Evolutionary conservation across 371 early-diverging fungal genomes (phyloP).

Genomic region (Rhizopus delemar): DNA sequence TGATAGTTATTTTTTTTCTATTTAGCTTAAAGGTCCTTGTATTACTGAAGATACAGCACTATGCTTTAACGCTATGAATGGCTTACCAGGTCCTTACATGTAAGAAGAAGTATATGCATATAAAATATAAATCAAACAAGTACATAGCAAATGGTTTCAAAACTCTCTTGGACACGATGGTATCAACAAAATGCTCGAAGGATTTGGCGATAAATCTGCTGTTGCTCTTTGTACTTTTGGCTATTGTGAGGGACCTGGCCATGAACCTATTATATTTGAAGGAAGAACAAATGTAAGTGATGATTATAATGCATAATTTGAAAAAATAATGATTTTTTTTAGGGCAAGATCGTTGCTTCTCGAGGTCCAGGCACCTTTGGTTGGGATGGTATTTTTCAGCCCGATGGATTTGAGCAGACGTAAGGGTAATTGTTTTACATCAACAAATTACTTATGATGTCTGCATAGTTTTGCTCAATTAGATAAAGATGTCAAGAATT

Average conservation of each 20-base stretch:
- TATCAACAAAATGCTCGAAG: slow-evolving; percentile 80
- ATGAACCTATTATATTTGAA: slow-evolving; percentile 88
- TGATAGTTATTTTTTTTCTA: background rate
- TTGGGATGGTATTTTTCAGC: slow-evolving; percentile 95
- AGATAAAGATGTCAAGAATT: slow-evolving; percentile 78
- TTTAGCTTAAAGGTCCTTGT: slow-evolving; percentile 78
- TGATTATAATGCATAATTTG: slow-evolving; percentile 85
- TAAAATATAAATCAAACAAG: background rate
- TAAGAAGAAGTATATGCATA: slow-evolving; percentile 28
- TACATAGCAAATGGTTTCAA: slow-evolving; percentile 89
- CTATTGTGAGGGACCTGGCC: slow-evolving; percentile 77
- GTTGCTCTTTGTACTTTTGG: slow-evolving; percentile 92
- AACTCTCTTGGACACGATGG: slow-evolving; percentile 78
- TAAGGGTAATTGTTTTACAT: slow-evolving; percentile 18
- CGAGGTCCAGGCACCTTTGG: slow-evolving; percentile 88
- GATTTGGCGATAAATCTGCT: slow-evolving; percentile 85
- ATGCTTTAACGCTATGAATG: slow-evolving; percentile 90
- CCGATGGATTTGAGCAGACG: slow-evolving; percentile 79
- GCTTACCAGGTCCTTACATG: slow-evolving; percentile 91
- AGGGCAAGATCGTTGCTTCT: slow-evolving; percentile 89
- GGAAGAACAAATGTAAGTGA: slow-evolving; percentile 78
- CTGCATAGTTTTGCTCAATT: slow-evolving; percentile 85
- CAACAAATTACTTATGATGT: slow-evolving; percentile 1
- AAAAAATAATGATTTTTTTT: slow-evolving; percentile 29
- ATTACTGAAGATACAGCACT: slow-evolving; percentile 94